Evolutionary conservation across 176 grass and related monocot species (phyloP).

Genomic region (Oryza punctata): DNA sequence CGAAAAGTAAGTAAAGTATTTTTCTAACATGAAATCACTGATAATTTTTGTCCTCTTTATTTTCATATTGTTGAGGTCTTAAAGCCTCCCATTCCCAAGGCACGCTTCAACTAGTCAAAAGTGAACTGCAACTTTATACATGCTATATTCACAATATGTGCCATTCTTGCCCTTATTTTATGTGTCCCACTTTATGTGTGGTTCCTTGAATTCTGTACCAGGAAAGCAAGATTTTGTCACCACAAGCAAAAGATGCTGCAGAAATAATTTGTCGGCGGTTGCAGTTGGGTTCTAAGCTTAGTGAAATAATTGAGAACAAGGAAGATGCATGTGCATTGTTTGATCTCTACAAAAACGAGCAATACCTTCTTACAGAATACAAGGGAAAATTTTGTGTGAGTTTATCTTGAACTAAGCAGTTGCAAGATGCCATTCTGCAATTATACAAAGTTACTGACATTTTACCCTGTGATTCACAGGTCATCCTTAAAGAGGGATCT

Average conservation of each 20-base stretch:
- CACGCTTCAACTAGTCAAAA: not conserved
- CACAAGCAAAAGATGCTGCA: slow-evolving; percentile 88
- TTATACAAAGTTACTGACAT: not conserved
- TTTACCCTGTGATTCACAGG: slow-evolving; percentile 42
- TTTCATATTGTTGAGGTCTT: not conserved
- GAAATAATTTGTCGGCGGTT: slow-evolving; percentile 62
- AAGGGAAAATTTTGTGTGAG: slow-evolving; percentile 84
- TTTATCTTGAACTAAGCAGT: slow-evolving; percentile 32
- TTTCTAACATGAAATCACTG: not conserved
- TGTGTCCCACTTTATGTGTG: not conserved
- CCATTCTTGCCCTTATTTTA: too few relatives aligned
- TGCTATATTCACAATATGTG: not conserved
- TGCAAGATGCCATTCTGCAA: slow-evolving; percentile 5
- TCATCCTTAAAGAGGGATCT: slow-evolving; percentile 88
- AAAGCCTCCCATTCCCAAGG: not conserved
- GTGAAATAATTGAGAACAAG: slow-evolving; percentile 71
- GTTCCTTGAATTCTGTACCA: slow-evolving; percentile 22
- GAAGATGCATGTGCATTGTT: slow-evolving; percentile 80
- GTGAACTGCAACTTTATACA: not conserved
- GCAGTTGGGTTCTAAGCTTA: slow-evolving; percentile 83
- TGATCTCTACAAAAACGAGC: slow-evolving; percentile 84
- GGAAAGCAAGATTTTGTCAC: slow-evolving; percentile 66
- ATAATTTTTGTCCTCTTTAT: not conserved
- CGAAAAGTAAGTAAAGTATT: slow-evolving; percentile 52
- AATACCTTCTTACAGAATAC: slow-evolving; percentile 71